Base-by-base conservation (phyloP, 805 yeast species). In the Metschnikowia anglica region DNA sequence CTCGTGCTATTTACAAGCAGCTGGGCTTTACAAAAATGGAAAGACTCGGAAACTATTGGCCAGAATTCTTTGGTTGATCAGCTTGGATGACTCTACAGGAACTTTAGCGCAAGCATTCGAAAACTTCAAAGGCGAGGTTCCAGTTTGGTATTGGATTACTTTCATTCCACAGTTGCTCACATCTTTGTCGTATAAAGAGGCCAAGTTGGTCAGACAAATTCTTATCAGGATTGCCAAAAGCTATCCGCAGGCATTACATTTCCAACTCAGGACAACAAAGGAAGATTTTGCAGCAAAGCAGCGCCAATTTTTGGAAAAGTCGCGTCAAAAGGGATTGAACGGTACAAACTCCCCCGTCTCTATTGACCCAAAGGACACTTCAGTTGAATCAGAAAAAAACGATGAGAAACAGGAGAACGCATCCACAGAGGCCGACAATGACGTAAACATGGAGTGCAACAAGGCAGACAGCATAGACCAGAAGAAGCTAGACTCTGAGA, bases 131-230 rank as follows among this genome's bases (percentile, higher is more conserved):
- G 97, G 98, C 16, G 99, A 95, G 51, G 88, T 88, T 31, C 99
- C 99, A 4, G 96, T 91, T 2, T 93, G 99, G 99, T 91, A 91
- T 63, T 93, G 98, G 98, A 88, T 93, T 34, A 88, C 98, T 0
- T 93, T 85, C 57, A 89, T 93, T 52, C 99, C 99, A 2, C 99
- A 95, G 64, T 72, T 93, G 46, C 71, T 93, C 53, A 84, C 97
- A 0, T 83, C 96, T 0, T 71, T 93, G 47, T 87, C 97, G 1
- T 96, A 89, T 54, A 85, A 81, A 54, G 98, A 93, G 61, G 98
- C 97, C 0, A 77, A 80, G 43, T 73, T 89, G 62, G 97, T 91
- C 2, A 83, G 96, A 47, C 89, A 83, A 55, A 85, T 93, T 33
- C 74, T 93, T 59, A 85, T 89, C 41, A 76, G 93, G 52, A 93